A percentile compares a stretch with the other conserved stretches of the same genome.
Evolutionary conservation across 192 early-diverging fungal species (phyloP).

Genomic region (Backusella parvicylindrica): DNA sequence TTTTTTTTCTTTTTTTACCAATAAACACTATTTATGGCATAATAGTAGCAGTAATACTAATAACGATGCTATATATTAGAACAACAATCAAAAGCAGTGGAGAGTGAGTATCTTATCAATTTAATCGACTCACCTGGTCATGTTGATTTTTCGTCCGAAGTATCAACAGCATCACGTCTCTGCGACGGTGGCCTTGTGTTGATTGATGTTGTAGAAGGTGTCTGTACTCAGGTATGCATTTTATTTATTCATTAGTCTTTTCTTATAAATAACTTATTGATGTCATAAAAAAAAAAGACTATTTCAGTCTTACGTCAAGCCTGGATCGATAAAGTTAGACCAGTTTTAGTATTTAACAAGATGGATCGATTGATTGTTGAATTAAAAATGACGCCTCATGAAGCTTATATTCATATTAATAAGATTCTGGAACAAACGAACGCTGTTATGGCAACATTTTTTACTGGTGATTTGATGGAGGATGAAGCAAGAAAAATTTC

Average conservation of each 20-base stretch:
- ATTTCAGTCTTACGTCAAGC: slow-evolving; percentile 94
- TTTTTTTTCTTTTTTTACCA: not conserved
- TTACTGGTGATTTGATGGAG: slow-evolving; percentile 83
- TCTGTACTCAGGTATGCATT: slow-evolving; percentile 86
- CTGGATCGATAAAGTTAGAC: slow-evolving; percentile 86
- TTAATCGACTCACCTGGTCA: slow-evolving; percentile 98
- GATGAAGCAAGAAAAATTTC: slow-evolving; percentile 62
- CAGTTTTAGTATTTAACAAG: slow-evolving; percentile 97
- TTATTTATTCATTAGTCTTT: not conserved
- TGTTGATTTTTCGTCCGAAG: slow-evolving; percentile 97
- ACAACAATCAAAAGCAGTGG: slow-evolving; percentile 19
- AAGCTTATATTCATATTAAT: slow-evolving; percentile 91
- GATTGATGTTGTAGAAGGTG: slow-evolving; percentile 97
- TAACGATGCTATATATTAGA: not conserved
- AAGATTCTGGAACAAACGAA: slow-evolving; percentile 97
- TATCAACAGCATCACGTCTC: slow-evolving; percentile 96
- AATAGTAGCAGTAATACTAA: not conserved
- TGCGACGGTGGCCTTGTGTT: slow-evolving; percentile 95
- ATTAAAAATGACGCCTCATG: slow-evolving; percentile 84
- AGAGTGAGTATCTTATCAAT: slow-evolving; percentile 86
- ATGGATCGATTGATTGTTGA: slow-evolving; percentile 95
- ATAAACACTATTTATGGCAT: not conserved
- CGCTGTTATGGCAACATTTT: slow-evolving; percentile 93
- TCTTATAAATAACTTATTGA: not conserved
- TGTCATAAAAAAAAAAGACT: slow-evolving; percentile 64